Evolutionary conservation across 164 flowering plant genomes (phyloP).

Genomic region (Berberis vulgaris): DNA sequence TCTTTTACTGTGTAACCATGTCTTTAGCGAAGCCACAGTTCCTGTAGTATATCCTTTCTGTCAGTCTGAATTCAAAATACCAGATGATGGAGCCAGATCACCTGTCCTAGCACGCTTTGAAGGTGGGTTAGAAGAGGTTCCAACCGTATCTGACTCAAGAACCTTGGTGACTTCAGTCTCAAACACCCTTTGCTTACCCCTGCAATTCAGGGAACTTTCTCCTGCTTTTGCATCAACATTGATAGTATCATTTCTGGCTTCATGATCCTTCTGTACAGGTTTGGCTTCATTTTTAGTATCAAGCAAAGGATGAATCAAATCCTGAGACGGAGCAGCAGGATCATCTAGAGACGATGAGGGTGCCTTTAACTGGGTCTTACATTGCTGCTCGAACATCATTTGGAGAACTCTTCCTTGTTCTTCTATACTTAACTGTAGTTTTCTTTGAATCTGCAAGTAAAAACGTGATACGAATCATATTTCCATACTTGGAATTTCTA

Average conservation of each 20-base stretch:
- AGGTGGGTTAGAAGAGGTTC: conserved; percentile 22
- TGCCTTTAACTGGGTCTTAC: conserved; percentile 43
- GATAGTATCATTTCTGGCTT: conserved; percentile 7
- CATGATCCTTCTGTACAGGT: conserved; percentile 18
- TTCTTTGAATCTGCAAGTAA: conserved; percentile 74
- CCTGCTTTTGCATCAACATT: conserved; percentile 2
- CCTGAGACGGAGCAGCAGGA: conserved; percentile 24
- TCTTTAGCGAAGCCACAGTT: neutral
- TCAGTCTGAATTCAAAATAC: neutral
- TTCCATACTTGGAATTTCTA: neutral
- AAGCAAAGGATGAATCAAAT: conserved; percentile 20
- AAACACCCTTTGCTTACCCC: conserved; percentile 24
- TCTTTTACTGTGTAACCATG: neutral
- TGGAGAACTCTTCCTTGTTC: conserved; percentile 85
- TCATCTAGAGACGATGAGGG: conserved; percentile 28
- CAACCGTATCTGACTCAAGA: conserved; percentile 11
- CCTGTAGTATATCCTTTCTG: neutral
- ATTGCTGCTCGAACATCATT: conserved; percentile 92
- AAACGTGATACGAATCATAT: neutral
- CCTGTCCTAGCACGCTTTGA: conserved; percentile 45
- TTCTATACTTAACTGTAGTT: conserved; percentile 85
- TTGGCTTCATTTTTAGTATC: conserved; percentile 19
- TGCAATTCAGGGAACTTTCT: conserved; percentile 14
- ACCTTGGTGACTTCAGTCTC: conserved; percentile 11
- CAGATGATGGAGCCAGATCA: neutral